Percentiles rank a stretch among this genome's conserved stretches.
Evolutionary conservation across 345 rosid species (phyloP).

Genomic region (Lepidium aucheri): DNA sequence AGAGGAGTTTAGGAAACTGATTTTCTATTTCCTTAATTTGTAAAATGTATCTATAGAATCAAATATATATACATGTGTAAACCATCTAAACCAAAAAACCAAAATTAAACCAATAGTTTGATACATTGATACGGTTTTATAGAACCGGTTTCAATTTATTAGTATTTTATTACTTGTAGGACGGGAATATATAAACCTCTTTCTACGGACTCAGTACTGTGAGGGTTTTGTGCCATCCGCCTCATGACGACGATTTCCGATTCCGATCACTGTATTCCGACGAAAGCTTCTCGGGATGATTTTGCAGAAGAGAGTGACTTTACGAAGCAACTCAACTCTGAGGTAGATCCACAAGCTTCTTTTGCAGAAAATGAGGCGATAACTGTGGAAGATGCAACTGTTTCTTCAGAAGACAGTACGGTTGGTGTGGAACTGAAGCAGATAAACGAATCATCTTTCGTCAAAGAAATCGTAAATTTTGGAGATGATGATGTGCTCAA

Average conservation of each 20-base stretch:
- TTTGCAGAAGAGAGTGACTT: not conserved
- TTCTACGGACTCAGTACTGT: not conserved
- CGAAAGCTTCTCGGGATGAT: not conserved
- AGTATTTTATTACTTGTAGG: not conserved
- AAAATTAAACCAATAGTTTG: too few species aligned
- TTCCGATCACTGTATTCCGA: not conserved
- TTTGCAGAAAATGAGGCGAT: conserved; percentile 6
- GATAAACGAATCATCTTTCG: not conserved
- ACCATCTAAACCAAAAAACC: too few species aligned
- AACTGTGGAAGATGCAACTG: conserved; percentile 3
- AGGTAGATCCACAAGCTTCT: conserved; percentile 19
- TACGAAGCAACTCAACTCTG: conserved; percentile 21
- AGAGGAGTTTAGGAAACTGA: too few species aligned
- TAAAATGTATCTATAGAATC: too few species aligned
- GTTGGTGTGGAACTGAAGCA: not conserved
- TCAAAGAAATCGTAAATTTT: not conserved
- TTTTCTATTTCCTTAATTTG: too few species aligned
- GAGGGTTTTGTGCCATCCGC: not conserved
- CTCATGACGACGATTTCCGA: conserved; percentile 4
- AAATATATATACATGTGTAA: too few species aligned
- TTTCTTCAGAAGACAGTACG: conserved; percentile 3
- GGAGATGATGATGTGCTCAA: not conserved
- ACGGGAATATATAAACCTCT: too few species aligned
- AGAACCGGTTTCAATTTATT: not conserved
- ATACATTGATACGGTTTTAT: too few species aligned